These are phyloP conservation scores for Trypanosomatidae sp. DNA, from an alignment of 208 protist genomes.

Conservation along the genomic window DNA sequence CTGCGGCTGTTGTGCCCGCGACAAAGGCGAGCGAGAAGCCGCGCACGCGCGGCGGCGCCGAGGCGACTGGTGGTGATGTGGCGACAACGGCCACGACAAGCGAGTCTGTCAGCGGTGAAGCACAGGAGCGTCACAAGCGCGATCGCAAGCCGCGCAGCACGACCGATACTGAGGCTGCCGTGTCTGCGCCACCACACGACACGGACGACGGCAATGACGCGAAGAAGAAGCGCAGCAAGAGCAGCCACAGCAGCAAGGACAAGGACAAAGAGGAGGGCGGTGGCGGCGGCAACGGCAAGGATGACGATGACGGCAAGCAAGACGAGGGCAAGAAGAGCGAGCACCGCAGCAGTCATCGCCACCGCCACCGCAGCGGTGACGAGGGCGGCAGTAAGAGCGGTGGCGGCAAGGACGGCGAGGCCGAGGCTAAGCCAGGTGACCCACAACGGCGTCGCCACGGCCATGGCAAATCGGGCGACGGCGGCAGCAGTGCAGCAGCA, in stretches of 20 bases:
- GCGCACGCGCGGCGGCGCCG: neutral
- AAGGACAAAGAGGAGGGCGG: neutral
- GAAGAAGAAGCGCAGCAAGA: slow-evolving; percentile 7
- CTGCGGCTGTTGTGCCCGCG: slow-evolving; percentile 29
- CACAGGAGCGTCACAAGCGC: no score
- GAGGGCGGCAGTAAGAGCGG: neutral
- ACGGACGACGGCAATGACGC: slow-evolving; percentile 9
- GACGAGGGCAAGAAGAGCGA: slow-evolving; percentile 20
- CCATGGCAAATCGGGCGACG: no score
- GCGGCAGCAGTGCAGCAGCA: no score
- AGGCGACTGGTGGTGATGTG: slow-evolving; percentile 1
- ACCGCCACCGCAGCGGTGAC: neutral
- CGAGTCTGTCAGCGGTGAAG: no score
- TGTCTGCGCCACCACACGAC: neutral
- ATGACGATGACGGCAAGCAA: slow-evolving; percentile 1
- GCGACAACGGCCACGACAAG: slow-evolving; percentile 1
- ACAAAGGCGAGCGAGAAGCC: slow-evolving; percentile 12
- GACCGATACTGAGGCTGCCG: slow-evolving; percentile 1
- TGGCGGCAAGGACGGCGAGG: neutral
- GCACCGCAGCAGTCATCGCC: neutral
- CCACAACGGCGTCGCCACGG: no score
- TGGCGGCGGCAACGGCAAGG: neutral
- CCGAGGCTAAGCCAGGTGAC: neutral
- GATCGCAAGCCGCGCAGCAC: neutral
- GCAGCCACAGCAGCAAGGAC: neutral